phyloP scores from a whole-genome alignment of 2,329 filamentous ascomycete species.

The Fusarium sp. region DNA sequence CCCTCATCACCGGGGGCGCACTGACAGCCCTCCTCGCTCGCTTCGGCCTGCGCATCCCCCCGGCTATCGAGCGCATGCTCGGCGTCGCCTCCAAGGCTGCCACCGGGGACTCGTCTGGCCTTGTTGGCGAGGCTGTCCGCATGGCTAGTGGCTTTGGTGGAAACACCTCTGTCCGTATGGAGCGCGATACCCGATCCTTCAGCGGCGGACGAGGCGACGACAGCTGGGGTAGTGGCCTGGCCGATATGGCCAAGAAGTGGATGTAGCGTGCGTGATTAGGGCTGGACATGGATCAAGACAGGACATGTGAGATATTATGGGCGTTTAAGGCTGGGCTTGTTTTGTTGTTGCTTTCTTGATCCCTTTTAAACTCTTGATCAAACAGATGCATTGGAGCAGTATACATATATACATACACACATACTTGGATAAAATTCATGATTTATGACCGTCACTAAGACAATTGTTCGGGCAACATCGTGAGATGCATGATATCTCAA shows the following conservation, averaged over 20 bases:
- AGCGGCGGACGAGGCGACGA: constrained; percentile 44
- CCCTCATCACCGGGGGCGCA: constrained; percentile 85
- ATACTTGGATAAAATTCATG: constrained; percentile 35
- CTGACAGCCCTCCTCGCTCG: constrained; percentile 80
- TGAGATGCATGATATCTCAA: background rate
- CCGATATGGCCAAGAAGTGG: constrained; percentile 57
- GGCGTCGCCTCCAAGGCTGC: constrained; percentile 64
- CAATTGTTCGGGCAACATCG: background rate
- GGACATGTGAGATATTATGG: constrained; percentile 25
- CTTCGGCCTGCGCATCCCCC: constrained; percentile 83
- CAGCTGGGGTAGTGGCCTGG: constrained; percentile 52
- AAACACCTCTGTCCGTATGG: constrained; percentile 44
- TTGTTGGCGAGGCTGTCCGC: constrained; percentile 67
- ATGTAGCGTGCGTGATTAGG: constrained; percentile 45
- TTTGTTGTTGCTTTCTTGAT: constrained; percentile 9
- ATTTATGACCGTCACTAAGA: constrained; percentile 21
- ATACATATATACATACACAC: background rate
- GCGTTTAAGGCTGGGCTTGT: constrained; percentile 37
- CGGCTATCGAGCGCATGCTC: constrained; percentile 68
- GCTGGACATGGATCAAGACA: constrained; percentile 8
- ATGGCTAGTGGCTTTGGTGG: constrained; percentile 58
- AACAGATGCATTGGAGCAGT: constrained; percentile 18
- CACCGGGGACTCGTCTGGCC: constrained; percentile 59
- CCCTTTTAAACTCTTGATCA: constrained; percentile 13
- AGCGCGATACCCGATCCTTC: constrained; percentile 53